Conservation (phyloP, 768 basidiomycete genomes). For the Mycena sanguinolenta region DNA sequence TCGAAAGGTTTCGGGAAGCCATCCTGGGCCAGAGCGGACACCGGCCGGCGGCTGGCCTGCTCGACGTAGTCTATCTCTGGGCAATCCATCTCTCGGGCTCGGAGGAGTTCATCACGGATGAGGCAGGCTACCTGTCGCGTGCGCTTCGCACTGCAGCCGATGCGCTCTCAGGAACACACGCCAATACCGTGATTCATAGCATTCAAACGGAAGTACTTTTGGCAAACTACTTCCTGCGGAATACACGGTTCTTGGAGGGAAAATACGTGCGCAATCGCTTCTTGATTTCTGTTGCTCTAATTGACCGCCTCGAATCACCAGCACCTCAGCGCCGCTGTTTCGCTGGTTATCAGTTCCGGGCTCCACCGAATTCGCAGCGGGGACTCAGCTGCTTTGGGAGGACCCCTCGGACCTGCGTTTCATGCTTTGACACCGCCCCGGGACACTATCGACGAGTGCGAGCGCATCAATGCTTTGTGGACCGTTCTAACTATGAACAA, state of each 20-base stretch:
- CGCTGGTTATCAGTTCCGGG: conserved; percentile 46
- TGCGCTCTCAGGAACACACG: conserved; percentile 35
- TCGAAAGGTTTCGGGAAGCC: conserved; percentile 49
- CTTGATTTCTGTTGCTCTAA: neutral
- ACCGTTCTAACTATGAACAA: conserved; percentile 51
- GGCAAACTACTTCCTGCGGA: conserved; percentile 58
- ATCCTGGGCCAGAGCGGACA: conserved; percentile 39
- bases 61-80: conserved; percentile 36
- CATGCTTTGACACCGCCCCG: conserved; percentile 44
- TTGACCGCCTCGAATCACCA: neutral
- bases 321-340: conserved; percentile 53
- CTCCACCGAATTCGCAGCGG: conserved; percentile 46
- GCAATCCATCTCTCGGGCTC: conserved; percentile 38
- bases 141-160: conserved; percentile 33
- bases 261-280: conserved; percentile 45
- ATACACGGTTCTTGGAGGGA: conserved; percentile 58
- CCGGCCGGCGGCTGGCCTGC: conserved; percentile 31
- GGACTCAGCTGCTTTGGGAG: conserved; percentile 20
- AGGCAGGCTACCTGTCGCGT: conserved; percentile 35
- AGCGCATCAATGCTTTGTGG: conserved; percentile 48
- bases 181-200: conserved; percentile 49
- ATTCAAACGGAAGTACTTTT: conserved; percentile 60
- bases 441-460: conserved; percentile 51
- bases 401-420: conserved; percentile 24
- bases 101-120: conserved; percentile 26